Conservation (phyloP, 371 early-diverging fungal genomes). For the Mortierella sp. region DNA sequence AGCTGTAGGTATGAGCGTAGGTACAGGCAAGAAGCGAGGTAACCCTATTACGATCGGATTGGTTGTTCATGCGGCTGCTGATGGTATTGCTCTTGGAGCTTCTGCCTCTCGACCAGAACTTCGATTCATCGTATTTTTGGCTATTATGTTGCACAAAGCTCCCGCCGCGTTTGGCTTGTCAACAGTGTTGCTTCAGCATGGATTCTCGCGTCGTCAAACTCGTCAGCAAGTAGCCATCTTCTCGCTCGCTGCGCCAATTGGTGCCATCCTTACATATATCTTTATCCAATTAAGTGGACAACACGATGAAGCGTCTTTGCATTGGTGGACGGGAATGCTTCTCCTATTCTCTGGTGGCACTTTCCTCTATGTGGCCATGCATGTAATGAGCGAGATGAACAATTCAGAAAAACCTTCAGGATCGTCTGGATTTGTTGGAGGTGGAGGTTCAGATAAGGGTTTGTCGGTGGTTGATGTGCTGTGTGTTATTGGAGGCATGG, state of each 20-base stretch:
- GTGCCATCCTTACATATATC: conserved; percentile 82
- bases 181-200: conserved; percentile 83
- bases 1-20: conserved; percentile 35
- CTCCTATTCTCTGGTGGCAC: conserved; percentile 91
- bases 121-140: conserved; percentile 91
- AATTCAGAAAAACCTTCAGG: conserved; percentile 28
- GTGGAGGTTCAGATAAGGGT: conserved; percentile 44
- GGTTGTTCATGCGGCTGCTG: conserved; percentile 94
- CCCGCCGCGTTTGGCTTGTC: conserved; percentile 94
- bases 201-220: conserved; percentile 72
- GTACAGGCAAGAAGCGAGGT: conserved; percentile 41
- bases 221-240: conserved; percentile 86
- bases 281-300: conserved; percentile 59
- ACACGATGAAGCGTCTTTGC: conserved; percentile 58
- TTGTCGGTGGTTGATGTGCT: conserved; percentile 44
- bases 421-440: conserved; percentile 44
- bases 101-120: conserved; percentile 75
- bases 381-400: conserved; percentile 58
- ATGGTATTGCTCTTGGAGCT: conserved; percentile 96
- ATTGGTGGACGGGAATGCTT: conserved; percentile 87
- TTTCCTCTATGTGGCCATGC: conserved; percentile 93
- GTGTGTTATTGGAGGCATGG: conserved; percentile 53
- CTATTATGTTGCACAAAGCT: conserved; percentile 97
- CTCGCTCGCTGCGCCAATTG: conserved; percentile 86
- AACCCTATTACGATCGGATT: conserved; percentile 85